Conservation (phyloP, 1,139 yeast genomes). For the Blastobotrys ciferrii region DNA sequence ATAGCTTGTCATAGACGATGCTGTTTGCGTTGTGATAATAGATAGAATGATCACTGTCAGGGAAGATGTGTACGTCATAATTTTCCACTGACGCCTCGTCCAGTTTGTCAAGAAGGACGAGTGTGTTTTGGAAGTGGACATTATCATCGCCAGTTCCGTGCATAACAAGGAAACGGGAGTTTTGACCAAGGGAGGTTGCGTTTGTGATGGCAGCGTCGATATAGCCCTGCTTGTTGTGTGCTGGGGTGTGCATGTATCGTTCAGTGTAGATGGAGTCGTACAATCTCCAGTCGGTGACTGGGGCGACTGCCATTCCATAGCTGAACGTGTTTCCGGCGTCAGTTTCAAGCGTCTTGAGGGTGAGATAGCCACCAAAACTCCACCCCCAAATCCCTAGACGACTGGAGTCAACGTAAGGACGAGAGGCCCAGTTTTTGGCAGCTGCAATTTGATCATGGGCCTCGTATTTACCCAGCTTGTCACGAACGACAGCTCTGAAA, state of each 20-base stretch:
- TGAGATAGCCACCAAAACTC: slow-evolving; percentile 84
- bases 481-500: slow-evolving; percentile 63
- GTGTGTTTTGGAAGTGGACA: slow-evolving; percentile 88
- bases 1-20: slow-evolving; percentile 72
- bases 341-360: slow-evolving; percentile 70
- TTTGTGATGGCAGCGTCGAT: slow-evolving; percentile 43
- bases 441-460: slow-evolving; percentile 75
- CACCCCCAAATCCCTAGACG: slow-evolving; percentile 95
- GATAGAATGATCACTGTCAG: slow-evolving; percentile 90
- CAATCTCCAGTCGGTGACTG: slow-evolving; percentile 78
- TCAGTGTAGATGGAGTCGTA: slow-evolving; percentile 89
- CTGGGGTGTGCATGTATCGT: slow-evolving; percentile 77
- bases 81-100: slow-evolving; percentile 65
- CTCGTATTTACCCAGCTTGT: slow-evolving; percentile 81
- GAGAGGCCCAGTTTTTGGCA: slow-evolving; percentile 57
- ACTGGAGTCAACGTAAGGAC: slow-evolving; percentile 54
- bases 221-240: slow-evolving; percentile 54
- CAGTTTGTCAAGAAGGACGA: slow-evolving; percentile 68
- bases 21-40: slow-evolving; percentile 72
- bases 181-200: slow-evolving; percentile 50
- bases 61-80: slow-evolving; percentile 86
- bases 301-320: slow-evolving; percentile 87
- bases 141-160: slow-evolving; percentile 98
- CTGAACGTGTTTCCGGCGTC: slow-evolving; percentile 67
- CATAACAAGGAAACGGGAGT: slow-evolving; percentile 72